phyloP scores from a whole-genome alignment of 1,284 basidiomycete genomes.

The Boletus mariae region DNA sequence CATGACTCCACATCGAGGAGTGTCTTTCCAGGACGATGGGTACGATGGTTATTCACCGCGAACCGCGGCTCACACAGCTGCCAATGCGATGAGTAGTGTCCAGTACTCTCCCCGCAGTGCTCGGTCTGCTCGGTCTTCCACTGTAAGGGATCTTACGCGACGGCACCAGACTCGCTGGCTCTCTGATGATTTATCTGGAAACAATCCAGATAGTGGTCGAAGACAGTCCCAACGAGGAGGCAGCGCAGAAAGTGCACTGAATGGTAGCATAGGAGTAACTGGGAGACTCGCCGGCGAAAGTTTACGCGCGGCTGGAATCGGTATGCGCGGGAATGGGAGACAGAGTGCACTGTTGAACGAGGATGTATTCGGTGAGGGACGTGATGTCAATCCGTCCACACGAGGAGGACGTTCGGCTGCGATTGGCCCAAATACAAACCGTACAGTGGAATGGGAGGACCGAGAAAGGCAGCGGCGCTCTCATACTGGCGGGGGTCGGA shows the following conservation, averaged over 20 bases:
- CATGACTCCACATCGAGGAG: conserved; percentile 21
- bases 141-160: conserved; percentile 43
- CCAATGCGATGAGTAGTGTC: conserved; percentile 12
- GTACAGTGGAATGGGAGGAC: conserved; percentile 28
- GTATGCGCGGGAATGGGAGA: conserved; percentile 31
- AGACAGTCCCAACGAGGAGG: conserved; percentile 55
- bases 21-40: conserved; percentile 17
- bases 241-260: conserved; percentile 61
- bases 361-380: conserved; percentile 38
- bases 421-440: conserved; percentile 7
- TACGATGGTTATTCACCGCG: conserved; percentile 16
- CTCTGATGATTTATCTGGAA: conserved; percentile 38
- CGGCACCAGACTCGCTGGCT: conserved; percentile 53
- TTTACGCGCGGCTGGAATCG: conserved; percentile 67
- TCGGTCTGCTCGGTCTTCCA: conserved; percentile 40
- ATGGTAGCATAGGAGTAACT: conserved; percentile 33
- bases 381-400: conserved; percentile 9
- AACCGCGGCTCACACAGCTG: conserved; percentile 21
- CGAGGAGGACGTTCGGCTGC: conserved; percentile 18
- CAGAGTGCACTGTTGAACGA: conserved; percentile 27
- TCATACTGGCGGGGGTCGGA: conserved; percentile 15
- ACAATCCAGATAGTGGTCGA: conserved; percentile 31
- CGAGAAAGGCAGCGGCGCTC: conserved; percentile 14
- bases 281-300: conserved; percentile 64
- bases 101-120: conserved; percentile 33